Evolutionary conservation across 176 grass and related monocot genomes (phyloP).

Genomic region (Musa troglodytarum): DNA sequence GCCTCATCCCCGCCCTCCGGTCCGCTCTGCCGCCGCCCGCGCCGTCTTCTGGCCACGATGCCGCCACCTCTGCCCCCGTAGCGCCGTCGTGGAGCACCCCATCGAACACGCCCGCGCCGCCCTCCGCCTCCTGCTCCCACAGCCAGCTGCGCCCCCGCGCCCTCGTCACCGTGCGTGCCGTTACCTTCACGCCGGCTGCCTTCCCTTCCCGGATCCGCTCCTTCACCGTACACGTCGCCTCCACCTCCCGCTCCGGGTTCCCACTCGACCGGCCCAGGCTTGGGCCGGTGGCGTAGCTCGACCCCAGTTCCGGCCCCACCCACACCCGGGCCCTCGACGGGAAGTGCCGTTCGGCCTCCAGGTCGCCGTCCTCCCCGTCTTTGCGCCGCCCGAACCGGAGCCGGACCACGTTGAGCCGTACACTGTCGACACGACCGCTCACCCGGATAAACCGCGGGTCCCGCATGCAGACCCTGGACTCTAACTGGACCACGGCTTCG

Average conservation of each 20-base stretch:
- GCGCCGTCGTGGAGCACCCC: slow-evolving; percentile 57
- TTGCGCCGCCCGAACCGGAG: slow-evolving; percentile 39
- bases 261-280: slow-evolving; percentile 80
- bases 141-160: slow-evolving; percentile 52
- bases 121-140: slow-evolving; percentile 88
- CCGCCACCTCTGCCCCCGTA: slow-evolving; percentile 55
- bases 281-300: slow-evolving; percentile 59
- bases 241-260: slow-evolving; percentile 69
- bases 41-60: slow-evolving; percentile 23
- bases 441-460: slow-evolving; percentile 42
- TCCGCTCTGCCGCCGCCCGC: slow-evolving; percentile 7
- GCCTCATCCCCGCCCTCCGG: slow-evolving; percentile 47
- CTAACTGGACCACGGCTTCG: slow-evolving; percentile 52
- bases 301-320: slow-evolving; percentile 52
- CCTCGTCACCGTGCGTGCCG: slow-evolving; percentile 44
- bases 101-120: slow-evolving; percentile 60
- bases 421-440: slow-evolving; percentile 45
- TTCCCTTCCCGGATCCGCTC: slow-evolving; percentile 29
- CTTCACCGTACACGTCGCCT: slow-evolving; percentile 52
- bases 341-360: slow-evolving; percentile 59
- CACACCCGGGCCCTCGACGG: slow-evolving; percentile 61
- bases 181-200: slow-evolving; percentile 24
- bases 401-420: slow-evolving; percentile 48
- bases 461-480: slow-evolving; percentile 38
- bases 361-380: slow-evolving; percentile 15